phyloP scores from a whole-genome alignment of 1,284 basidiomycete genomes.

The Bondarzewia mesenterica region DNA sequence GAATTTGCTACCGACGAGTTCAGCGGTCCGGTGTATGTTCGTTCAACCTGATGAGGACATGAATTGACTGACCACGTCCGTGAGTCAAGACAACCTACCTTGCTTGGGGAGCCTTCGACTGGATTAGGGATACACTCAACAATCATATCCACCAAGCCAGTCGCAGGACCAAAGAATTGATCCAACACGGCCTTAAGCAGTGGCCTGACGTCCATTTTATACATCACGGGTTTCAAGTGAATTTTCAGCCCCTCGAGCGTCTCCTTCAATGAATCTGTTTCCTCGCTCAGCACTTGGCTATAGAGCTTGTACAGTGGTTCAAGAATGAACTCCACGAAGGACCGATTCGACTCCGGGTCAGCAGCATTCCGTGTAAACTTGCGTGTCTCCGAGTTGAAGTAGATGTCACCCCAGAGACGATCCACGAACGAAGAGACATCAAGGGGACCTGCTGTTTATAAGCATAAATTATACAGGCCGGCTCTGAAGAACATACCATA shows the following conservation, averaged over 20 bases:
- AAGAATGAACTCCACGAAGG: conserved; percentile 95
- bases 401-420: conserved; percentile 98
- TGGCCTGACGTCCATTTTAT: conserved; percentile 97
- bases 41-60: conserved; percentile 59
- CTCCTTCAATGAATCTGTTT: conserved; percentile 74
- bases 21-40: conserved; percentile 82
- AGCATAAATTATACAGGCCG: conserved; percentile 3
- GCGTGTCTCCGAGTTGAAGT: conserved; percentile 76
- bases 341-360: conserved; percentile 77
- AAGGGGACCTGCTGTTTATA: conserved; percentile 37
- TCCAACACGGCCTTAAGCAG: conserved; percentile 89
- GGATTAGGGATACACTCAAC: conserved; percentile 87
- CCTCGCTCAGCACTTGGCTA: conserved; percentile 88
- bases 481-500: conserved; percentile 46
- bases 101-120: conserved; percentile 55
- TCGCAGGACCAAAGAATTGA: conserved; percentile 91
- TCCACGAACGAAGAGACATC: conserved; percentile 69
- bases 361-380: conserved; percentile 85
- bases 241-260: conserved; percentile 84
- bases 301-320: conserved; percentile 98
- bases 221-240: conserved; percentile 86
- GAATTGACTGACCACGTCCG: too few species aligned
- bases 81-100: too few species aligned
- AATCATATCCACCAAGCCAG: conserved; percentile 90
- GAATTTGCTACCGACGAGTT: conserved; percentile 68